Conservation (phyloP, 2,329 filamentous ascomycete species). For the Didymella glomerata region DNA sequence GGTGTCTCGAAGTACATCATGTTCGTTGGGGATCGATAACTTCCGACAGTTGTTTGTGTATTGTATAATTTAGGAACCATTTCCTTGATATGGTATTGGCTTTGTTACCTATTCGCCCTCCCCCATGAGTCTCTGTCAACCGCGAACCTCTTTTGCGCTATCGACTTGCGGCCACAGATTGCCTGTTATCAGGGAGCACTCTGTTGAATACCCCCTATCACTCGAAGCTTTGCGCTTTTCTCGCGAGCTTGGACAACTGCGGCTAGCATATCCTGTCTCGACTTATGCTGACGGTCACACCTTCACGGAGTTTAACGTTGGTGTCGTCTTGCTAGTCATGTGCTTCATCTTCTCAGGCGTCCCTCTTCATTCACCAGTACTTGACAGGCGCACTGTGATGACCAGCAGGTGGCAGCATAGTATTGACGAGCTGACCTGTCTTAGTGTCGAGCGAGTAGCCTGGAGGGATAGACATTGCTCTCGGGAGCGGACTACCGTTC, state of each 20-base stretch:
- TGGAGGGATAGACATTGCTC: constrained; percentile 16
- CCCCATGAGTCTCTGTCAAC: background rate
- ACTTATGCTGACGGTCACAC: background rate
- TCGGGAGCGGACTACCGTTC: constrained; percentile 13
- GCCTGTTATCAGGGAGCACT: background rate
- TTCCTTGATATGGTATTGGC: background rate
- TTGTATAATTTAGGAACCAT: background rate
- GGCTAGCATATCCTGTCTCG: background rate
- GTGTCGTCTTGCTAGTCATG: background rate
- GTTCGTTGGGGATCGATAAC: too few relatives aligned
- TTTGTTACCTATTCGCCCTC: background rate
- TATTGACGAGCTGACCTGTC: constrained; percentile 21
- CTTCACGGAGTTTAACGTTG: background rate
- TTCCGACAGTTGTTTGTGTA: background rate
- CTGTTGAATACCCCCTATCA: background rate
- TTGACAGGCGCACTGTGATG: constrained; percentile 23
- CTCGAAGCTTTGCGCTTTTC: background rate
- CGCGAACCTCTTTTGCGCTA: background rate
- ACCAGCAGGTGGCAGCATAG: constrained; percentile 19
- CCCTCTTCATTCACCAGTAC: constrained; percentile 20
- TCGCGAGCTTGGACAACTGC: background rate
- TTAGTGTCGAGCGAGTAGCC: constrained; percentile 22
- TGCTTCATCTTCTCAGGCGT: background rate
- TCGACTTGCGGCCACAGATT: background rate
- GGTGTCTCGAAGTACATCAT: too few relatives aligned